Conservation (phyloP, 257 asterid species). For the Solanum paucissectum region DNA sequence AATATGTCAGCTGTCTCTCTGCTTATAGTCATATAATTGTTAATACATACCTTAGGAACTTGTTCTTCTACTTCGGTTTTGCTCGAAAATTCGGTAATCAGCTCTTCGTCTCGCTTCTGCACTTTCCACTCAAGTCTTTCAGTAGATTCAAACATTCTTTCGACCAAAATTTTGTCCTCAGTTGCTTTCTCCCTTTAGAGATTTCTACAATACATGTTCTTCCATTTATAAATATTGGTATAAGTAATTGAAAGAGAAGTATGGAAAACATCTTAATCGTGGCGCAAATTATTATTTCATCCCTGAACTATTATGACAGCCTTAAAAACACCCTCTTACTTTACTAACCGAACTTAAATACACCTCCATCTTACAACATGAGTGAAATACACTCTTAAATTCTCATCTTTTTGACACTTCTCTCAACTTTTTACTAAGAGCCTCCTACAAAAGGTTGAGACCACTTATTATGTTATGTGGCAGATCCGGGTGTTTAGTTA, state of each 20-base stretch:
- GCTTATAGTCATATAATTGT: neutral
- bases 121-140: neutral
- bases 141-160: neutral
- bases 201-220: neutral
- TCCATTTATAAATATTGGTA: too few species aligned
- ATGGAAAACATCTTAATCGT: too few species aligned
- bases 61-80: neutral
- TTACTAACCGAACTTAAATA: neutral
- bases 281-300: neutral
- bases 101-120: neutral
- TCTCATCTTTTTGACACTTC: neutral
- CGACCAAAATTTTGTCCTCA: neutral
- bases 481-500: too few species aligned
- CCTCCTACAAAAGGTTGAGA: too few species aligned
- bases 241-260: neutral
- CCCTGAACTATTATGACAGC: neutral
- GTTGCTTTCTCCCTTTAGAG: neutral
- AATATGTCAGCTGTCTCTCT: neutral
- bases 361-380: too few species aligned
- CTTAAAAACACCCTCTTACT: neutral
- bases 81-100: neutral
- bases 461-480: neutral
- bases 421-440: neutral
- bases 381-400: neutral
- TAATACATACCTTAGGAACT: neutral